Evolutionary conservation across 208 protist species (phyloP).

Genomic region (Trypanosoma platydactyli): DNA sequence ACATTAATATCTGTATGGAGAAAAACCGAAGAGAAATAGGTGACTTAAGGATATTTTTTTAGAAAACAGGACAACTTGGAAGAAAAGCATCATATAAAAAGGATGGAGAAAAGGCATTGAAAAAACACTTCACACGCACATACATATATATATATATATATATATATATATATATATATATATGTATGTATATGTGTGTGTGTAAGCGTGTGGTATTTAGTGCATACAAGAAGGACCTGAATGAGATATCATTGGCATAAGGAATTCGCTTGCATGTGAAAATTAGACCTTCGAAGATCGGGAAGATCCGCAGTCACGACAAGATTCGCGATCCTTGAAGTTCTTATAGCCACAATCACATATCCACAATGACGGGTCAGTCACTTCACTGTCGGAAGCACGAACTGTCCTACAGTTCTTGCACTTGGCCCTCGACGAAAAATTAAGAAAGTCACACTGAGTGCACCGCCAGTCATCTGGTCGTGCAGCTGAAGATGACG

Average conservation of each 20-base stretch:
- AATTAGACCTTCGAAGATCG: slow-evolving; percentile 1
- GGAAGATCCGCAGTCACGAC: slow-evolving; percentile 31
- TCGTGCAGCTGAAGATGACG: neutral
- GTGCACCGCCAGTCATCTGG: slow-evolving; percentile 42
- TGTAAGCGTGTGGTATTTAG: neutral
- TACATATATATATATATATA: neutral
- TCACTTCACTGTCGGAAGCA: slow-evolving; percentile 2
- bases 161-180: slow-evolving; percentile 1
- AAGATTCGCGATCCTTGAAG: slow-evolving; percentile 29
- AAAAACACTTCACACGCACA: too few species aligned
- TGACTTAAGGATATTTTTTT: too few species aligned
- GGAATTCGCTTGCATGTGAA: neutral
- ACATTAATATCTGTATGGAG: slow-evolving; percentile 19
- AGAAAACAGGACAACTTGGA: too few species aligned
- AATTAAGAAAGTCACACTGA: slow-evolving; percentile 49
- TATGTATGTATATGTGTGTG: neutral
- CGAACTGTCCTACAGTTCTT: slow-evolving; percentile 35
- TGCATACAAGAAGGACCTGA: neutral
- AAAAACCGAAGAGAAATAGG: neutral
- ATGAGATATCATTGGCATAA: neutral
- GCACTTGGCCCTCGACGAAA: slow-evolving; percentile 38
- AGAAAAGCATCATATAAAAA: neutral
- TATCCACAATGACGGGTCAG: slow-evolving; percentile 33
- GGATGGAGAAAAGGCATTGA: too few species aligned
- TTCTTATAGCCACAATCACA: slow-evolving; percentile 56